phyloP scores from a whole-genome alignment of 345 rosid species.

The Populus ilicifolia region DNA sequence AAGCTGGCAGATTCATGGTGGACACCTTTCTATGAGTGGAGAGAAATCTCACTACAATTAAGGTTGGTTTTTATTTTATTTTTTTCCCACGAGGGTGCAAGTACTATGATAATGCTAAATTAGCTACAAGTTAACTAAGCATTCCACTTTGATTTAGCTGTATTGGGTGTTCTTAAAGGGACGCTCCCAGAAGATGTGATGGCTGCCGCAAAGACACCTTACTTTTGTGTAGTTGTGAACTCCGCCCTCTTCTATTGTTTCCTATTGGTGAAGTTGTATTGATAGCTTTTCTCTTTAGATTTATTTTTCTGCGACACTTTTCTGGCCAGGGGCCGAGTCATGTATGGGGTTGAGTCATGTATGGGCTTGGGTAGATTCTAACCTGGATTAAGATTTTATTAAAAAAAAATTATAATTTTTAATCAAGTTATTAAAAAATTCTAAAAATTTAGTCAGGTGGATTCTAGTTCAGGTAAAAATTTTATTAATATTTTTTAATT shows the following conservation, averaged over 20 bases:
- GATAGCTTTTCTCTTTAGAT: background rate
- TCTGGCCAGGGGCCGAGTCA: background rate
- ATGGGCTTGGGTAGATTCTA: too few species aligned
- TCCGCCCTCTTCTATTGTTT: background rate
- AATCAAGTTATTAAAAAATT: too few species aligned
- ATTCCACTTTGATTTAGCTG: slow-evolving; percentile 31
- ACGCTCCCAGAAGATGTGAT: slow-evolving; percentile 22
- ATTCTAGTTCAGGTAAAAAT: too few species aligned
- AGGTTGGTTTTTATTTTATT: background rate
- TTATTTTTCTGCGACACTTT: background rate
- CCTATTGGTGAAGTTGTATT: background rate
- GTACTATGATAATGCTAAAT: slow-evolving; percentile 19
- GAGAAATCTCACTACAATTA: slow-evolving; percentile 20
- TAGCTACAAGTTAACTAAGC: slow-evolving; percentile 14
- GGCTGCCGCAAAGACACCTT: slow-evolving; percentile 13
- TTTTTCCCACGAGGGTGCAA: background rate
- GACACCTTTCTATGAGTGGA: slow-evolving; percentile 36
- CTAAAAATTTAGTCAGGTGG: too few species aligned
- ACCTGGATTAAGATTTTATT: too few species aligned
- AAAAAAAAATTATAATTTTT: too few species aligned
- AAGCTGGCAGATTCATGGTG: slow-evolving; percentile 25
- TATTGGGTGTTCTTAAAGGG: slow-evolving; percentile 1
- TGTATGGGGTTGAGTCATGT: too few species aligned
- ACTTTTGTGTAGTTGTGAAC: slow-evolving; percentile 1
- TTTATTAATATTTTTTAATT: too few species aligned